Conservation (phyloP, 306 rosid genomes). For the Begonia masoniana region DNA sequence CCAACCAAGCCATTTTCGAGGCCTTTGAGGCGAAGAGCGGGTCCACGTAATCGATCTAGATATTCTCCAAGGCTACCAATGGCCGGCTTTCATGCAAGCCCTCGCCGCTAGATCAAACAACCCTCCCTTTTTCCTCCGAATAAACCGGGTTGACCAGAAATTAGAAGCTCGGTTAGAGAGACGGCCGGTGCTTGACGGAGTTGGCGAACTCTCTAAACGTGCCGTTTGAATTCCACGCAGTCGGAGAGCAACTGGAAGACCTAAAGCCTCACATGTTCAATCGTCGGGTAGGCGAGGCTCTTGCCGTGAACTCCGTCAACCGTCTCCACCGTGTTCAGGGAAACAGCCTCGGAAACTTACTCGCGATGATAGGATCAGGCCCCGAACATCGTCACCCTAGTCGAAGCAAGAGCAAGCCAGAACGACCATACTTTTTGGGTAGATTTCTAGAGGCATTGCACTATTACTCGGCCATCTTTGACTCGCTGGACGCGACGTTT, state of each 20-base stretch:
- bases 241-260: conserved; percentile 58
- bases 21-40: conserved; percentile 76
- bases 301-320: conserved; percentile 67
- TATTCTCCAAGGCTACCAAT: conserved; percentile 82
- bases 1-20: conserved; percentile 83
- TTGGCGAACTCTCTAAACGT: conserved; percentile 66
- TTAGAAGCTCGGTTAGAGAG: conserved; percentile 38
- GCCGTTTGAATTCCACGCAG: conserved; percentile 76
- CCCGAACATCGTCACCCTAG: conserved; percentile 58
- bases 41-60: conserved; percentile 81
- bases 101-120: conserved; percentile 50
- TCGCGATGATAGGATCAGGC: conserved; percentile 74
- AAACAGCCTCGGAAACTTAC: conserved; percentile 32
- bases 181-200: conserved; percentile 52
- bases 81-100: conserved; percentile 97
- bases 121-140: conserved; percentile 53
- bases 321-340: conserved; percentile 63
- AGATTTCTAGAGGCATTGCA: conserved; percentile 74
- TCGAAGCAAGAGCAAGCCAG: conserved; percentile 90
- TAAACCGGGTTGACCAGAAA: conserved; percentile 44
- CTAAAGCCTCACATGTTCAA: conserved; percentile 72
- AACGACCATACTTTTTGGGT: conserved; percentile 70
- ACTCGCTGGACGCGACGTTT: conserved; percentile 78
- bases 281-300: conserved; percentile 67
- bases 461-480: conserved; percentile 75